Evolutionary conservation across 2,329 filamentous ascomycete genomes (phyloP), one percentile per base, ranked within the genome.

Genomic region (Colletotrichum caudatum): DNA sequence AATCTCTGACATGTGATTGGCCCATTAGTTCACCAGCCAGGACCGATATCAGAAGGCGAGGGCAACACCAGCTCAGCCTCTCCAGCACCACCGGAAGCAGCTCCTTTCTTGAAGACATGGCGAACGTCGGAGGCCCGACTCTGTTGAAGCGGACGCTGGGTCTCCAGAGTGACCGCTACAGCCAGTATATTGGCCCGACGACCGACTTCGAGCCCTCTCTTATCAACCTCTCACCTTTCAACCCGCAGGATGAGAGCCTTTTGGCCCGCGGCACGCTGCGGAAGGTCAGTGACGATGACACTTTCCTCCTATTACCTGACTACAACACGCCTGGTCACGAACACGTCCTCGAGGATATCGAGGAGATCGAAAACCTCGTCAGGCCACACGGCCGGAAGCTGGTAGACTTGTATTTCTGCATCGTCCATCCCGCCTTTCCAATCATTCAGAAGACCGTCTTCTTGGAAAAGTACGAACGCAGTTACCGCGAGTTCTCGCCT

Each of bases 161-260:
- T 71, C 86, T 96, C 75, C 93, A 95, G 79, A 85, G 89, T 77
- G 91, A 94, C 80, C 90, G 92, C 72, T 94, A 92, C 80, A 94
- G 92, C 82, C 92, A 94, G 81, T 94, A 95, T 78, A 93, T 96
- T 76, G 93, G 93, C 35, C 89, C 92, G 69, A 95, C 93, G 62
- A 94, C 93, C 62, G 92, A 94, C 76, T 94, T 95, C 78, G 93
- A 96, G 79, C 92, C 93, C 20, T 91, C 91, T n/a, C 86, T 96
- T 66, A 93, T 95, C 81, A 93, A 93, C 76, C 86, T 95, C 29
- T 94, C 93, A 29, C 87, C 90, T 7, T 95, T 95, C 80, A 92
- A 95, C 81, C 91, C 91, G 39, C 91, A 93, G 78, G 93, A 95
- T 83, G 93, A 95, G 82, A 94, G 92, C 77, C 88, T 92, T 29